Evolutionary conservation across 192 early-diverging fungal species (phyloP), one percentile per base, ranked within the genome.

Genomic region (Geranomyces michiganensis): DNA sequence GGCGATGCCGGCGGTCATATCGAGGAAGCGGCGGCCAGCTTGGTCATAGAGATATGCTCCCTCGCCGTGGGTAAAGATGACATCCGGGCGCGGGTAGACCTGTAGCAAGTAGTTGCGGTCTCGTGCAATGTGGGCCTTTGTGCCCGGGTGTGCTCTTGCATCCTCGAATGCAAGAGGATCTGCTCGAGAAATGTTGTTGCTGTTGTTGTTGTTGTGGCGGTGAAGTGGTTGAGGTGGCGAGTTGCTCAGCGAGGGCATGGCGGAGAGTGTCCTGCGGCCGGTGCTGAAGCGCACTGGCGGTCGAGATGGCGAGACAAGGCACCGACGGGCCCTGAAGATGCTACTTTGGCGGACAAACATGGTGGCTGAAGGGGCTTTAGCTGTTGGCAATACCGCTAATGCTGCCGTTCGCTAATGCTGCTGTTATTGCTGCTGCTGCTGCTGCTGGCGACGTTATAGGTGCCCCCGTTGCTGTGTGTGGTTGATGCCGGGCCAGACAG

Each of bases 1-100:
- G 13, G 97, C 95, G 60, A 99, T 99, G 19, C 97, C 97, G 0
- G 96, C 92, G 0, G 88, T 90, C 62, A 99, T 92, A 77, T 99
- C 97, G 13, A 99, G 82, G 75, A 91, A 99, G 65, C 84, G 78
- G 14, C 92, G 88, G 64, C 90, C 86, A 22, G 77, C 78, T 0
- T 84, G 80, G 72, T 97, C 96, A 69, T 90, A 93, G 15, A 99
- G 76, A 22, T 88, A 86, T 76, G 80, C 82, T 6, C 94, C 94
- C 78, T 92, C 83, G 48, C 95, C 97, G 64, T 92, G 90, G 9
- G 88, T 87, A 53, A 99, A 78, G 48, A 78, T 71, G 65, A 78
- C 47, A 33, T 61, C 29, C 13, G 85, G 84, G 31, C 78, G 77
- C 17, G 70, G 77, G 66, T 87, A 87, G 26, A 87, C 77, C 21